Percentiles rank a stretch among this genome's conserved stretches.
Conservation (phyloP, 805 yeast species). For the Schwanniomyces polymorphus region DNA sequence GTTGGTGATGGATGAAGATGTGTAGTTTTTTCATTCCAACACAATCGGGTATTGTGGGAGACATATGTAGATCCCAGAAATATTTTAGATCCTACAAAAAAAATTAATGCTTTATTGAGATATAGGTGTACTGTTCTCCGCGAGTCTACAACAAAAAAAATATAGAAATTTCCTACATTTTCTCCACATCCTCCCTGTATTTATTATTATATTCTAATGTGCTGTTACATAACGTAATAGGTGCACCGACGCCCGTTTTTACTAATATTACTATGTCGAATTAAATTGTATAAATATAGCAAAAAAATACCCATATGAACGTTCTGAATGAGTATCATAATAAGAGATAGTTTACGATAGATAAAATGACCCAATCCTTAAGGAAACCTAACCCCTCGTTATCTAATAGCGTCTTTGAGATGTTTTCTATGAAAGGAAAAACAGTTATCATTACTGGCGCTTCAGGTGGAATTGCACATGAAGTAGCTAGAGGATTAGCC, state of each 20-base stretch:
- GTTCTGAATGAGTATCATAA: too few species aligned
- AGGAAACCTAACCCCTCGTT: slow-evolving; percentile 3
- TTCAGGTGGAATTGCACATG: slow-evolving; percentile 30
- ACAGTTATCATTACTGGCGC: slow-evolving; percentile 32
- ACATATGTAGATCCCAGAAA: too few species aligned
- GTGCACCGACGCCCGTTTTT: not conserved
- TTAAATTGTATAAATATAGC: too few species aligned
- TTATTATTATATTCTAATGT: too few species aligned
- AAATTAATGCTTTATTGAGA: not conserved
- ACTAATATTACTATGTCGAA: too few species aligned
- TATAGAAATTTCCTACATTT: not conserved
- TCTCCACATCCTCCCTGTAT: not conserved
- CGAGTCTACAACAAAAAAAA: not conserved
- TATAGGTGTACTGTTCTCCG: not conserved
- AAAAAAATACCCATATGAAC: too few species aligned
- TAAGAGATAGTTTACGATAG: not conserved
- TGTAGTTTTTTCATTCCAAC: not conserved
- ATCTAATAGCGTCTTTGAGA: slow-evolving; percentile 3
- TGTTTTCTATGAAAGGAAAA: slow-evolving; percentile 19
- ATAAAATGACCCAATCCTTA: slow-evolving; percentile 1
- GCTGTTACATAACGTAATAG: not conserved
- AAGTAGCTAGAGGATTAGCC: slow-evolving; percentile 26
- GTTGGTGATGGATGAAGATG: not conserved
- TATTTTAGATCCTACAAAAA: too few species aligned
- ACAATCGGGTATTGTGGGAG: too few species aligned